Evolutionary conservation across 2,329 filamentous ascomycete genomes (phyloP).

Genomic region (Phialophora chinensis): DNA sequence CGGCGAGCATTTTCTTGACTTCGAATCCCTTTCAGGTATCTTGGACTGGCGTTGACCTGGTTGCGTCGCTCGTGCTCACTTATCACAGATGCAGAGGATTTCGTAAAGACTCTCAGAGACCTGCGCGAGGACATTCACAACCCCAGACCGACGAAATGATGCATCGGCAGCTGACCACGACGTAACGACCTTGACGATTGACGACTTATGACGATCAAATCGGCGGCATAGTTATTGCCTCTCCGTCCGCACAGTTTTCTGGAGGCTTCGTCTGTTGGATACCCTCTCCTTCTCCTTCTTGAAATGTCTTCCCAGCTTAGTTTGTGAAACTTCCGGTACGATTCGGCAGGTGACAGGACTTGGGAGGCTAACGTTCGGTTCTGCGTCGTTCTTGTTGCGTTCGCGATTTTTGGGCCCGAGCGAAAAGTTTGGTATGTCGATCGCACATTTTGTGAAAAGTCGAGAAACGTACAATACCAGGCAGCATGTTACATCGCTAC

Average conservation of each 20-base stretch:
- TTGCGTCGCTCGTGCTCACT: not conserved
- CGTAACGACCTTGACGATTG: conserved; percentile 28
- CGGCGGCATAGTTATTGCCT: conserved; percentile 16
- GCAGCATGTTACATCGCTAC: not conserved
- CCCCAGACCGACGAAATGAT: conserved; percentile 18
- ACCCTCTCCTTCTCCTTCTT: conserved; percentile 28
- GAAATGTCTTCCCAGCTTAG: conserved; percentile 28
- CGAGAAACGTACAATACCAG: not conserved
- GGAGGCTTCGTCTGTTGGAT: conserved; percentile 24
- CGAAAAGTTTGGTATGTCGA: conserved; percentile 1
- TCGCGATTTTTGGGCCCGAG: not conserved
- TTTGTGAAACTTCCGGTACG: conserved; percentile 1
- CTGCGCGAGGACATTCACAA: conserved; percentile 38
- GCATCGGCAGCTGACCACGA: conserved; percentile 19
- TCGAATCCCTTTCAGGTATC: conserved; percentile 45
- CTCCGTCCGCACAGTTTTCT: not conserved
- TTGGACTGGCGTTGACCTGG: not conserved
- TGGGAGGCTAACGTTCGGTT: not conserved
- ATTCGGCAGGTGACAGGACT: not conserved
- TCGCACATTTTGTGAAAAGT: conserved; percentile 1
- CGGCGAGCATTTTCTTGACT: conserved; percentile 51
- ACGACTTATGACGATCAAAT: conserved; percentile 23
- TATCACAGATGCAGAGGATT: conserved; percentile 48
- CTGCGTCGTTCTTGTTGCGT: not conserved
- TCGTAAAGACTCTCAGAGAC: conserved; percentile 45